Evolutionary conservation across 768 basidiomycete species (phyloP), one percentile per base, ranked within the genome.

Genomic region (Lactarius sanguifluus): DNA sequence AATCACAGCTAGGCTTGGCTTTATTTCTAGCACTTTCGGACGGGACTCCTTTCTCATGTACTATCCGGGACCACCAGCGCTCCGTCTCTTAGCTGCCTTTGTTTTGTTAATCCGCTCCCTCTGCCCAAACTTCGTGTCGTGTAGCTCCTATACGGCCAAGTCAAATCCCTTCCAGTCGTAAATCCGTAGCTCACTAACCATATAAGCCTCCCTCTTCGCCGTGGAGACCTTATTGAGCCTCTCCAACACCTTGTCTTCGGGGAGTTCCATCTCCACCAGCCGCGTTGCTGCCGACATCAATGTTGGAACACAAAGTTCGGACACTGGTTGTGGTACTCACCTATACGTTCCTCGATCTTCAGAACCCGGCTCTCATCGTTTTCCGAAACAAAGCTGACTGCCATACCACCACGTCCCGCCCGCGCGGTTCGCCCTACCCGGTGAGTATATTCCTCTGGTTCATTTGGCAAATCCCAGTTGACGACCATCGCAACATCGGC

Each of bases 401-500:
- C 94, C 58, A 95, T 79, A 72, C 97, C 97, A 3, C 90, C 91
- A 72, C 86, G 83, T 7, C 97, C 97, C 13, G 90, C 91, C 72
- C 95, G 87, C 36, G 95, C 95, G 28, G 95, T 98, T 73, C 95
- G 79, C 54, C 95, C 95, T 1, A 99, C 97, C 25, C 97, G 85
- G 79, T 99, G 97, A 1, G 94, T 91, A 74, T 99, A 99, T 75
- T 96, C 96, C 76, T 96, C 96, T 6, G 93, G 83, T 73, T 89
- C 88, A 15, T 83, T 81, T 16, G 97, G 97, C 69, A 98, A 80
- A 76, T 99, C 96, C 95, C 96, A 99, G 70, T 99, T 98, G 64
- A 99, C 82, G 23, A 99, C 94, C 81, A 98, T 86, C 13, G 92
- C 94, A 13, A 99, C 96, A 71, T 96, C 93, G 67, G 94, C 94